phyloP scores from a whole-genome alignment of 2,329 filamentous ascomycete genomes.

The Penicillium glabrum region DNA sequence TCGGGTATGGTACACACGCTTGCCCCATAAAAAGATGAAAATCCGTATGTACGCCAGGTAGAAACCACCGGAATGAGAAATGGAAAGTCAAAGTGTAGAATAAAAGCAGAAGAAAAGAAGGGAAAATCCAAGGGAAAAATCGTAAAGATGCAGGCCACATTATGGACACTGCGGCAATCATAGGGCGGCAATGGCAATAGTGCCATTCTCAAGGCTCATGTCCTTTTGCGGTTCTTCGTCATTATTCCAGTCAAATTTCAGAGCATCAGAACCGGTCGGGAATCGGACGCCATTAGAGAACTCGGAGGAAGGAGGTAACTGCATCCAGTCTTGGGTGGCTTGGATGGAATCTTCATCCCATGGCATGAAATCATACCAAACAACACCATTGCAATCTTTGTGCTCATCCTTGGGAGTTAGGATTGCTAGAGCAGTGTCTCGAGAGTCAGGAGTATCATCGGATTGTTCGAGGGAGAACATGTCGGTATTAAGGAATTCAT shows the following conservation, averaged over 20 bases:
- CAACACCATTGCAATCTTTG: slow-evolving; percentile 12
- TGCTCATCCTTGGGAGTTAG: slow-evolving; percentile 37
- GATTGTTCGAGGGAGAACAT: slow-evolving; percentile 34
- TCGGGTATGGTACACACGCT: slow-evolving; percentile 23
- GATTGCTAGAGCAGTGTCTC: slow-evolving; percentile 34
- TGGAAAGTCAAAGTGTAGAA: not conserved
- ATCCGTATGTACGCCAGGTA: slow-evolving; percentile 18
- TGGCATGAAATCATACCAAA: slow-evolving; percentile 10
- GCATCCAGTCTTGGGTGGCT: slow-evolving; percentile 13
- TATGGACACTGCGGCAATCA: slow-evolving; percentile 12
- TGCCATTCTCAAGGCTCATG: slow-evolving; percentile 24
- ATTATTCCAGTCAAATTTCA: slow-evolving; percentile 41
- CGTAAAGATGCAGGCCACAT: slow-evolving; percentile 8
- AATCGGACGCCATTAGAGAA: not conserved
- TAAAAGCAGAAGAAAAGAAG: not conserved
- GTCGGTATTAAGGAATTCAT: slow-evolving; percentile 39
- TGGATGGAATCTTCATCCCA: slow-evolving; percentile 17
- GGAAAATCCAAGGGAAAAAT: slow-evolving; percentile 2
- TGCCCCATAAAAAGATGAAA: slow-evolving; percentile 8
- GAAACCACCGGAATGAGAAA: slow-evolving; percentile 11
- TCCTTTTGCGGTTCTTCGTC: slow-evolving; percentile 32
- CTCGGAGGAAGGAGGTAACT: slow-evolving; percentile 4
- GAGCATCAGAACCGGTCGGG: not conserved
- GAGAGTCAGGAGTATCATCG: slow-evolving; percentile 39
- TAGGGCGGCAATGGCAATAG: slow-evolving; percentile 28